Conservation (phyloP, 2,329 filamentous ascomycete species). For the Colletotrichum cuscutae region DNA sequence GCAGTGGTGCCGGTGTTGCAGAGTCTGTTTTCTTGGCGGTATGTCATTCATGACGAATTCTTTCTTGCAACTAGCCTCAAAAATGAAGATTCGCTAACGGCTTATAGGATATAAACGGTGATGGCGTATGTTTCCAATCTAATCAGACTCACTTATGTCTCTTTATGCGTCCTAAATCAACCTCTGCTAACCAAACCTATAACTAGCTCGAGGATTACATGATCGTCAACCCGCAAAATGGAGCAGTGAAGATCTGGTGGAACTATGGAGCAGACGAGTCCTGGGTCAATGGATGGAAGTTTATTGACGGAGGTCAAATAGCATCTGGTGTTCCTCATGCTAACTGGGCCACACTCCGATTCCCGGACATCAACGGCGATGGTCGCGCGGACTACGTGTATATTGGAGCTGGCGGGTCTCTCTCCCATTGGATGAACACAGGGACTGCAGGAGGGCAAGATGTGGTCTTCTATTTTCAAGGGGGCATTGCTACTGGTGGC, state of each 20-base stretch:
- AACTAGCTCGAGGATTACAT: slow-evolving; percentile 37
- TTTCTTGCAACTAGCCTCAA: background rate
- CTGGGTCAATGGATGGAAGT: slow-evolving; percentile 39
- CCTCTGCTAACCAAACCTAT: background rate
- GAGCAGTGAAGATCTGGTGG: slow-evolving; percentile 36
- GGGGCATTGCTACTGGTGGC: slow-evolving; percentile 35
- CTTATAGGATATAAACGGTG: slow-evolving; percentile 36
- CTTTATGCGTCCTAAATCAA: no score
- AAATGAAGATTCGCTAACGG: background rate
- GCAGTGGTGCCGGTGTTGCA: slow-evolving; percentile 21
- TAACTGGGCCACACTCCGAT: slow-evolving; percentile 37
- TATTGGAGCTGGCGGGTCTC: slow-evolving; percentile 37
- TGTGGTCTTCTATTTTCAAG: slow-evolving; percentile 21
- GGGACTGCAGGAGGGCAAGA: slow-evolving; percentile 33
- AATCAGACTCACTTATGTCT: no score
- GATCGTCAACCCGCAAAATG: slow-evolving; percentile 29
- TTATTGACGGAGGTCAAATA: slow-evolving; percentile 38
- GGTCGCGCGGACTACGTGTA: slow-evolving; percentile 40
- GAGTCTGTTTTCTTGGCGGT: slow-evolving; percentile 29
- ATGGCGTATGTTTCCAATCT: slow-evolving; percentile 30
- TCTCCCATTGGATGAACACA: slow-evolving; percentile 38
- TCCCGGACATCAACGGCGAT: slow-evolving; percentile 42
- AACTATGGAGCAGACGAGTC: slow-evolving; percentile 35
- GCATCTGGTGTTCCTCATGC: slow-evolving; percentile 39
- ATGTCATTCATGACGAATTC: background rate